Percentiles rank a stretch among this genome's conserved stretches.
Conservation (phyloP, 2,329 filamentous ascomycete genomes). For the Lachnellula occidentalis region DNA sequence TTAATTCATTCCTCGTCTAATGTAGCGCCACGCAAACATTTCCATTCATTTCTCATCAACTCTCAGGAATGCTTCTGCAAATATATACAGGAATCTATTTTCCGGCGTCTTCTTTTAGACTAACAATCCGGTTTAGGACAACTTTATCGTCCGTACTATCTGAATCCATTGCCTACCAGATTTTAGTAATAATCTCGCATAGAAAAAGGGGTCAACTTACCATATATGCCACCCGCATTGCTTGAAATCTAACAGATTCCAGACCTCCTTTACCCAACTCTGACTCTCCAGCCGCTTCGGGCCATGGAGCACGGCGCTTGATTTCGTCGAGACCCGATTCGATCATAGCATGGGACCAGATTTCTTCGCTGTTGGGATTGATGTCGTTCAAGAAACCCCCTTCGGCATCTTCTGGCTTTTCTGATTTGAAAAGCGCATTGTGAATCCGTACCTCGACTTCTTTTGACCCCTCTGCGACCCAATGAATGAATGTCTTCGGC, state of each 20-base stretch:
- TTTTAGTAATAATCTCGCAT: neutral
- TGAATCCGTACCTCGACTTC: conserved; percentile 74
- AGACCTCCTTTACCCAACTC: conserved; percentile 56
- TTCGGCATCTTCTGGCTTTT: conserved; percentile 70
- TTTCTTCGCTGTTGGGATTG: conserved; percentile 75
- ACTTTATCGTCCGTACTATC: conserved; percentile 76
- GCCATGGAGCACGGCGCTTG: conserved; percentile 69
- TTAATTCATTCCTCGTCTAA: conserved; percentile 7
- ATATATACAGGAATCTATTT: conserved; percentile 40
- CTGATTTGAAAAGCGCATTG: conserved; percentile 79
- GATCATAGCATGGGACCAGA: conserved; percentile 73
- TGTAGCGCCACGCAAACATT: neutral
- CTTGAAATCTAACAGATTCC: conserved; percentile 84
- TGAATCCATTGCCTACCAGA: conserved; percentile 58
- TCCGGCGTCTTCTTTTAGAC: conserved; percentile 79
- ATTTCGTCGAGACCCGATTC: conserved; percentile 82
- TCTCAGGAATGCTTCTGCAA: neutral
- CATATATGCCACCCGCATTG: conserved; percentile 74
- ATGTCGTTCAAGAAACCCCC: conserved; percentile 81
- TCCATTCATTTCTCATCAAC: neutral
- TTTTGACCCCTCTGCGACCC: conserved; percentile 68
- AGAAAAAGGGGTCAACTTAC: conserved; percentile 14
- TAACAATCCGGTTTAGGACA: conserved; percentile 87
- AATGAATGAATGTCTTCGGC: conserved; percentile 83
- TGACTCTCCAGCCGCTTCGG: conserved; percentile 63